Evolutionary conservation across 495 filamentous ascomycete species (phyloP), one percentile per base, ranked within the genome.

Genomic region (Annulohypoxylon stygium): DNA sequence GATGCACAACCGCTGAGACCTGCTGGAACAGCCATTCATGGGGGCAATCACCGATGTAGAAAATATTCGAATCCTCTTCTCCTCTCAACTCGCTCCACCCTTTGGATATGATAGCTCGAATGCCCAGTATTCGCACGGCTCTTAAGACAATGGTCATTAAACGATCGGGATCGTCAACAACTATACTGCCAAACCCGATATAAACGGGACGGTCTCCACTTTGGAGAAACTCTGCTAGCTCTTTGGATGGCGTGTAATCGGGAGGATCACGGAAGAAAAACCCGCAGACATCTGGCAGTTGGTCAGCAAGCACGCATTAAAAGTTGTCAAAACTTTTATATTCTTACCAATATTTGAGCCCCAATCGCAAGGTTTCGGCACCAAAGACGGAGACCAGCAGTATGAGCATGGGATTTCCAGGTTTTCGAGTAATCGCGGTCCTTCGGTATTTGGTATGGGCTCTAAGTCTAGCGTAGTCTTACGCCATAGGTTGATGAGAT

Each of bases 1-100:
- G 48, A 23, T 53, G 48, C 25, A 53, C 48, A 3, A 53, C 48
- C 5, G 48, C 14, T 4, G 16, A 6, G 2, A 53, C 48, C n/a
- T 53, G 48, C 11, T 53, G 48, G 11, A 53, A 53, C 8, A 53
- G 48, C 48, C 48, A 53, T 23, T 53, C 48, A 20, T 53, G 48
- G 6, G 48, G 48, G 20, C 48, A 53, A 11, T 53, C 48, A 9
- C 48, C 48, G 8, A 53, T 53, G 25, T 53, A 53, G 16, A 20
- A 53, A 26, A 23, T 18, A 3, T 53, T 26, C 0, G 34, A 10
- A 36, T 25, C 16, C 14, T 26, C 48, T 3, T 3, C 16, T 23
- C 20, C 48, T 26, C 16, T 20, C 8, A 53, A 18, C 48, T 53
- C 20, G 25, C 48, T 53, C 48, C 48, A 53, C 0, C 48, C 48